A percentile compares a stretch with the other conserved stretches of the same genome.
These are phyloP conservation scores for Linderina pennispora DNA, from an alignment of 192 early-diverging fungal species.

Conservation along the genomic window DNA sequence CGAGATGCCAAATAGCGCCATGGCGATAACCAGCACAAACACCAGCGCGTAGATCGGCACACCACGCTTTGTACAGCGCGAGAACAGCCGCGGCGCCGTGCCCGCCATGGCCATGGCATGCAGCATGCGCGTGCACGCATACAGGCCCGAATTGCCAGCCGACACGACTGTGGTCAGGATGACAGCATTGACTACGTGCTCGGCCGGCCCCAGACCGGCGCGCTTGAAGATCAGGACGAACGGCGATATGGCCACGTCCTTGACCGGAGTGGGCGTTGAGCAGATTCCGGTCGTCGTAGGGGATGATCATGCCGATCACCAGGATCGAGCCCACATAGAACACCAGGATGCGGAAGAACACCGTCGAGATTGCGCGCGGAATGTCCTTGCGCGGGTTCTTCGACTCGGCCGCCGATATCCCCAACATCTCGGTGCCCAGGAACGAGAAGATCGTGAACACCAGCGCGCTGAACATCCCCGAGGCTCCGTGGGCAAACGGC, in stretches of 20 bases:
- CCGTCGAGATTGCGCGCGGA: slow-evolving; percentile 52
- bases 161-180: slow-evolving; percentile 50
- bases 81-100: slow-evolving; percentile 53
- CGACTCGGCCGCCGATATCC: slow-evolving; percentile 76
- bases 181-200: slow-evolving; percentile 52
- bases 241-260: slow-evolving; percentile 47
- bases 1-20: slow-evolving; percentile 44
- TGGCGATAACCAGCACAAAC: slow-evolving; percentile 50
- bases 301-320: slow-evolving; percentile 66
- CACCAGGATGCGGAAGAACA: slow-evolving; percentile 67
- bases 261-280: slow-evolving; percentile 11
- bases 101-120: slow-evolving; percentile 59
- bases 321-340: slow-evolving; percentile 62
- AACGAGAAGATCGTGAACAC: slow-evolving; percentile 63
- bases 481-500: slow-evolving; percentile 45
- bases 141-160: slow-evolving; percentile 68
- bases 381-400: slow-evolving; percentile 63
- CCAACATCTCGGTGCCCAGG: slow-evolving; percentile 72
- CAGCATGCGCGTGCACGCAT: slow-evolving; percentile 63
- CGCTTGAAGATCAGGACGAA: slow-evolving; percentile 54
- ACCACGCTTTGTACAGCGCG: slow-evolving; percentile 50
- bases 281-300: slow-evolving; percentile 51
- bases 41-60: slow-evolving; percentile 57
- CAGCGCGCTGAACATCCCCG: slow-evolving; percentile 51
- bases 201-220: slow-evolving; percentile 44